These are phyloP conservation scores for Copromyces sp. DNA, from an alignment of 495 filamentous ascomycete species.

Conservation along the genomic window DNA sequence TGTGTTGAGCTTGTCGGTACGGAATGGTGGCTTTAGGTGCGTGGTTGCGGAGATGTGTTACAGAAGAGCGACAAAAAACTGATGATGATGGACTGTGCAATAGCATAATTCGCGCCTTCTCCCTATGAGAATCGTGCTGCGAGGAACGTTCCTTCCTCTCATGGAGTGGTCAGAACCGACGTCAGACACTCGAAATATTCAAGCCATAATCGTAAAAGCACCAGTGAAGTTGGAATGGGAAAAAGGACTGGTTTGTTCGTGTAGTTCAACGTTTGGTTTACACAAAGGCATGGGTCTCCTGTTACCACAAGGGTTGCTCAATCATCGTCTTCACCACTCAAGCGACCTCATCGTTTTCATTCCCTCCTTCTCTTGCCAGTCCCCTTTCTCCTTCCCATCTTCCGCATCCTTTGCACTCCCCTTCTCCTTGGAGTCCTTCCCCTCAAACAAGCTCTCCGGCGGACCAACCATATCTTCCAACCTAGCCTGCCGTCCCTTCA, in stretches of 20 bases:
- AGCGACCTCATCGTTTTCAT: not conserved
- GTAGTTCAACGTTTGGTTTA: not conserved
- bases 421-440: not conserved
- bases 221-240: not conserved
- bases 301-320: not conserved
- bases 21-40: not conserved
- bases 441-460: slow-evolving; percentile 3
- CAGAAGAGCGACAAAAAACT: not conserved
- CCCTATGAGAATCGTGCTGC: not conserved
- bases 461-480: slow-evolving; percentile 11
- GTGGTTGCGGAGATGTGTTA: not conserved
- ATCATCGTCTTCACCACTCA: not conserved
- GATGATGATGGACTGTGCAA: not conserved
- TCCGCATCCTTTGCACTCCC: not conserved
- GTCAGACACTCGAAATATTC: not conserved
- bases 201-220: not conserved
- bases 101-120: not conserved
- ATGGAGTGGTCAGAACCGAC: not conserved
- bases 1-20: not conserved
- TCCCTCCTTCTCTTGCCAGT: not conserved
- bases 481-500: slow-evolving; percentile 15
- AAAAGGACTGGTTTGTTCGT: not conserved
- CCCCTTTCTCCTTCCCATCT: not conserved
- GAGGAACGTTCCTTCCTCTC: not conserved
- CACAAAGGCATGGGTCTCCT: not conserved